A percentile compares a stretch with the other conserved stretches of the same genome.
Evolutionary conservation across 306 rosid genomes (phyloP).

Genomic region (Pyrus betulifolia): DNA sequence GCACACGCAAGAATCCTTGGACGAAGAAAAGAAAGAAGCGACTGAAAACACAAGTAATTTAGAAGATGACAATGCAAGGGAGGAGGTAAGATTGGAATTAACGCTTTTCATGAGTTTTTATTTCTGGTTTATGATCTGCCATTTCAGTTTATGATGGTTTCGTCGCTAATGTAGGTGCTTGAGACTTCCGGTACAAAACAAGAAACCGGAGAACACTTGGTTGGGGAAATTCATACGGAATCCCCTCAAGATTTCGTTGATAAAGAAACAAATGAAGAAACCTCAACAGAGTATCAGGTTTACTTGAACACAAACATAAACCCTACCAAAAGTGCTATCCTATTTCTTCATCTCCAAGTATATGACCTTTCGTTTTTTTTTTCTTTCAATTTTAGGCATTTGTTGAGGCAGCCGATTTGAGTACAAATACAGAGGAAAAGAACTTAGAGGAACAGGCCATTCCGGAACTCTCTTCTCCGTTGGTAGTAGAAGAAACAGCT

Average conservation of each 20-base stretch:
- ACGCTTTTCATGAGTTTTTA: background rate
- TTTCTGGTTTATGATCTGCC: background rate
- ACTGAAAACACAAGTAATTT: background rate
- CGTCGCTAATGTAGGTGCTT: too few species aligned
- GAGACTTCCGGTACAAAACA: too few species aligned
- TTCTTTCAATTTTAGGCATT: conserved; percentile 1
- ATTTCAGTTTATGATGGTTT: background rate
- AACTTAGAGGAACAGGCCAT: conserved; percentile 4
- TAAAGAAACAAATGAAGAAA: background rate
- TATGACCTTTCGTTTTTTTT: background rate
- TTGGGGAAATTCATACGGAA: too few species aligned
- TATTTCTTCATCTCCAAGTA: too few species aligned
- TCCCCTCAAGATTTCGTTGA: too few species aligned
- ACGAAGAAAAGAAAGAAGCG: conserved; percentile 16
- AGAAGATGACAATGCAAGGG: background rate
- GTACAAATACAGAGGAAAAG: conserved; percentile 3
- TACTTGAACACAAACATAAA: too few species aligned
- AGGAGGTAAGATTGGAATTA: conserved; percentile 19
- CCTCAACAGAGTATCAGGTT: conserved; percentile 15
- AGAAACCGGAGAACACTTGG: too few species aligned
- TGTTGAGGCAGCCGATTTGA: conserved; percentile 3
- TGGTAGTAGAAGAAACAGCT: background rate
- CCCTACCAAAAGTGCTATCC: too few species aligned
- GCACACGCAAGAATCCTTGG: background rate
- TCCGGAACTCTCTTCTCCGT: conserved; percentile 1